Conservation (phyloP, 208 protist species). For the Lotmaria passim region DNA sequence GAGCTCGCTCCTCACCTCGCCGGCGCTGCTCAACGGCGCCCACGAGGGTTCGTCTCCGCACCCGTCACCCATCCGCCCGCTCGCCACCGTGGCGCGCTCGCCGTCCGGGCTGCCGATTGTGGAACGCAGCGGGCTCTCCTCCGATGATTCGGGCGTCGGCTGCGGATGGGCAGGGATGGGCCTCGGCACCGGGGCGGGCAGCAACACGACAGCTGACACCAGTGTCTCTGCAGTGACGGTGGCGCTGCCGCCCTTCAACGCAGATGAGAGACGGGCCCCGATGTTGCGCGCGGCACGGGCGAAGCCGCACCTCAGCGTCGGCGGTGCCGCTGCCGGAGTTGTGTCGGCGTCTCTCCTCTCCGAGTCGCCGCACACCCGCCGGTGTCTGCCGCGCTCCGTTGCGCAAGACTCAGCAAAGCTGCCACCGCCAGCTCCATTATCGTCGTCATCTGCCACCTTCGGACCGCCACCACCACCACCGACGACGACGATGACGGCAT, state of each 20-base stretch:
- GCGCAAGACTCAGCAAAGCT: background rate
- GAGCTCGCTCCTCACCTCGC: constrained; percentile 31
- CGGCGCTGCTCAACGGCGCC: constrained; percentile 10
- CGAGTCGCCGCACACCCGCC: constrained; percentile 13
- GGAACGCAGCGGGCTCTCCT: constrained; percentile 24
- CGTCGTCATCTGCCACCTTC: too few relatives aligned
- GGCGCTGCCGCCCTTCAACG: background rate
- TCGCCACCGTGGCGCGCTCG: constrained; percentile 13
- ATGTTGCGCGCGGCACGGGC: background rate
- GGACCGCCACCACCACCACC: background rate
- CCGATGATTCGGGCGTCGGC: constrained; percentile 20
- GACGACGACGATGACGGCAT: background rate
- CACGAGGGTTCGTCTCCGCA: constrained; percentile 30
- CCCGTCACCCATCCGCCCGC: constrained; percentile 26
- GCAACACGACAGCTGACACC: background rate
- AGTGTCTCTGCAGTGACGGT: constrained; percentile 2
- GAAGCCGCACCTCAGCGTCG: background rate
- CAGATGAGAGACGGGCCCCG: background rate
- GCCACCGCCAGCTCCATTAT: background rate
- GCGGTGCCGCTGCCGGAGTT: background rate
- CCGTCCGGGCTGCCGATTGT: constrained; percentile 24
- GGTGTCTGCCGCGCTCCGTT: background rate
- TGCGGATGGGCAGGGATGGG: constrained; percentile 16
- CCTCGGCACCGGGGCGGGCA: background rate
- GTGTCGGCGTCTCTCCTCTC: background rate